A percentile compares a stretch with the other conserved stretches of the same genome.
These are phyloP conservation scores for Aleurites moluccanus DNA, from an alignment of 441 rosid species.

Conservation along the genomic window DNA sequence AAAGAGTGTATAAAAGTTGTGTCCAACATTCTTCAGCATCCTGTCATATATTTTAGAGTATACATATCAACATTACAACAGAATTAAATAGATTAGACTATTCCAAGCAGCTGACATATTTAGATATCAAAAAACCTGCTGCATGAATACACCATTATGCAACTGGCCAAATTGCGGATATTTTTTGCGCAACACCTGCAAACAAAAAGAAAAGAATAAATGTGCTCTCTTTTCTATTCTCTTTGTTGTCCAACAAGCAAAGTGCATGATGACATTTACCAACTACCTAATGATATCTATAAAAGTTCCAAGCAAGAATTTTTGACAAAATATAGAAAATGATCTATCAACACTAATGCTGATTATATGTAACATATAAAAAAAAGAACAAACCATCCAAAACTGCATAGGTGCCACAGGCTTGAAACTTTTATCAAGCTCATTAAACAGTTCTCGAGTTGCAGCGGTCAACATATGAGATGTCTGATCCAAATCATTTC, in stretches of 20 bases:
- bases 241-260: background rate
- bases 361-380: conserved; percentile 5
- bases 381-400: conserved; percentile 73
- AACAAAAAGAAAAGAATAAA: conserved; percentile 12
- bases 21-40: conserved; percentile 99
- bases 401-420: conserved; percentile 91
- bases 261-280: conserved; percentile 2
- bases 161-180: conserved; percentile 92
- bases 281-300: background rate
- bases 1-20: conserved; percentile 80
- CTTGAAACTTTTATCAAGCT: conserved; percentile 83
- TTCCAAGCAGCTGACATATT: background rate
- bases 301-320: background rate
- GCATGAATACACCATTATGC: conserved; percentile 96
- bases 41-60: conserved; percentile 39
- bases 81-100: conserved; percentile 6
- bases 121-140: conserved; percentile 60
- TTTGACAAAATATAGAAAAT: background rate
- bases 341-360: background rate
- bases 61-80: conserved; percentile 23
- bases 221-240: background rate
- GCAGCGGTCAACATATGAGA: conserved; percentile 92
- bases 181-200: conserved; percentile 82
- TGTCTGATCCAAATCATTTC: conserved; percentile 74
- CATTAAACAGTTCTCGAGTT: conserved; percentile 74